These are phyloP conservation scores for Tylopilus sp. DNA, from an alignment of 768 basidiomycete species.

Conservation along the genomic window DNA sequence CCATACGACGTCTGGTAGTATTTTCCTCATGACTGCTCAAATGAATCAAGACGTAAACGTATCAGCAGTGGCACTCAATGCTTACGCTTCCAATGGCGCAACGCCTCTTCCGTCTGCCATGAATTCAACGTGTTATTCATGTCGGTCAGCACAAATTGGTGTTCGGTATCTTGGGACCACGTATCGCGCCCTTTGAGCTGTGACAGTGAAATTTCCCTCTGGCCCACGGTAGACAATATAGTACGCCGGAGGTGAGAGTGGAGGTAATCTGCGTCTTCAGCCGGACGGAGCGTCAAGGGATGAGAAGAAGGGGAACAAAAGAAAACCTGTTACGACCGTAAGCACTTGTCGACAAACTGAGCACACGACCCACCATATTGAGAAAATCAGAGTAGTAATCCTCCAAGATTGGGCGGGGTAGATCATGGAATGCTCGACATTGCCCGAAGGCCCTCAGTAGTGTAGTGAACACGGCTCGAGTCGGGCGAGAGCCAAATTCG, in stretches of 20 bases:
- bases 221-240: slow-evolving; percentile 48
- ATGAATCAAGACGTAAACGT: slow-evolving; percentile 5
- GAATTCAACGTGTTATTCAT: slow-evolving; percentile 55
- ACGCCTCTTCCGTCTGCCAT: slow-evolving; percentile 62
- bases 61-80: slow-evolving; percentile 10
- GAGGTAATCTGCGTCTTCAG: slow-evolving; percentile 57
- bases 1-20: slow-evolving; percentile 73
- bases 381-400: slow-evolving; percentile 53
- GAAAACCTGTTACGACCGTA: slow-evolving; percentile 53
- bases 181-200: slow-evolving; percentile 30
- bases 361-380: slow-evolving; percentile 60
- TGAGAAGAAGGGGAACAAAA: slow-evolving; percentile 65
- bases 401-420: slow-evolving; percentile 40
- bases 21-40: slow-evolving; percentile 67
- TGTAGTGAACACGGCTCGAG: slow-evolving; percentile 66
- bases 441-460: slow-evolving; percentile 65
- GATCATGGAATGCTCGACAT: slow-evolving; percentile 85
- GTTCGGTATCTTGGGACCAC: slow-evolving; percentile 30
- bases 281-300: slow-evolving; percentile 57
- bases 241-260: slow-evolving; percentile 63
- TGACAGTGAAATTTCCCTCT: slow-evolving; percentile 52
- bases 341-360: slow-evolving; percentile 1
- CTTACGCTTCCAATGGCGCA: slow-evolving; percentile 76
- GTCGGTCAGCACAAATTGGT: slow-evolving; percentile 60
- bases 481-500: slow-evolving; percentile 54